A percentile compares a stretch with the other conserved stretches of the same genome.
Evolutionary conservation across 2,329 filamentous ascomycete species (phyloP).

Genomic region (Colletotrichum lupini): DNA sequence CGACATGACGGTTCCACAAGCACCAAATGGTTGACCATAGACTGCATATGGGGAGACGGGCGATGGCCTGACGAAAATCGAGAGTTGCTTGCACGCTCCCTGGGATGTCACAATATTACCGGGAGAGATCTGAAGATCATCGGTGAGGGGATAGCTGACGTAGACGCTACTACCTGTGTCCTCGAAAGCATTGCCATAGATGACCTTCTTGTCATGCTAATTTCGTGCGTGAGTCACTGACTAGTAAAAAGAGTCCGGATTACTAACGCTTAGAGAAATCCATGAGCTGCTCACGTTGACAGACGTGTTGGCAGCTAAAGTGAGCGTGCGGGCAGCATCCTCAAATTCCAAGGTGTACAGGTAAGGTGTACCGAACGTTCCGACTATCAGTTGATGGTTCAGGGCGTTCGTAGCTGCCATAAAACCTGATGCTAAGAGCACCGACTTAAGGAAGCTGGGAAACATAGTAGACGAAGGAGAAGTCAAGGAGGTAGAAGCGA

Average conservation of each 20-base stretch:
- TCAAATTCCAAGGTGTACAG: slow-evolving; percentile 9
- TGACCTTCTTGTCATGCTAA: neutral
- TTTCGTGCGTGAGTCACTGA: neutral
- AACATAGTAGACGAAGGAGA: neutral
- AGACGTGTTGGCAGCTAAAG: neutral
- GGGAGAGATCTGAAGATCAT: neutral
- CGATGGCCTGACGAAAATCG: neutral
- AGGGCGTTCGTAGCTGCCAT: neutral
- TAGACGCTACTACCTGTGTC: slow-evolving; percentile 3
- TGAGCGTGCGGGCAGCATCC: slow-evolving; percentile 6
- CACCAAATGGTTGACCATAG: slow-evolving; percentile 8
- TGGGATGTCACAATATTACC: neutral
- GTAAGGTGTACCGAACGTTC: slow-evolving; percentile 8
- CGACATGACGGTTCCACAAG: slow-evolving; percentile 19
- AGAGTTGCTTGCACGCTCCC: neutral
- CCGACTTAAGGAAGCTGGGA: neutral
- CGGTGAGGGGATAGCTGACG: neutral
- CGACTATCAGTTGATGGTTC: neutral
- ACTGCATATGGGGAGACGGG: neutral
- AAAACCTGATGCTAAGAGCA: neutral
- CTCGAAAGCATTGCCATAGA: slow-evolving; percentile 9
- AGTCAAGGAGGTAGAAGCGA: too few relatives aligned
- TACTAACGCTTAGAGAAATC: slow-evolving; percentile 5
- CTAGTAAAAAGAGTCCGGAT: neutral
- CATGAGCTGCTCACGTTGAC: slow-evolving; percentile 11